Percentiles rank a stretch among this genome's conserved stretches.
Evolutionary conservation across 2,329 filamentous ascomycete species (phyloP).

Genomic region (Cordyceps farinosa): DNA sequence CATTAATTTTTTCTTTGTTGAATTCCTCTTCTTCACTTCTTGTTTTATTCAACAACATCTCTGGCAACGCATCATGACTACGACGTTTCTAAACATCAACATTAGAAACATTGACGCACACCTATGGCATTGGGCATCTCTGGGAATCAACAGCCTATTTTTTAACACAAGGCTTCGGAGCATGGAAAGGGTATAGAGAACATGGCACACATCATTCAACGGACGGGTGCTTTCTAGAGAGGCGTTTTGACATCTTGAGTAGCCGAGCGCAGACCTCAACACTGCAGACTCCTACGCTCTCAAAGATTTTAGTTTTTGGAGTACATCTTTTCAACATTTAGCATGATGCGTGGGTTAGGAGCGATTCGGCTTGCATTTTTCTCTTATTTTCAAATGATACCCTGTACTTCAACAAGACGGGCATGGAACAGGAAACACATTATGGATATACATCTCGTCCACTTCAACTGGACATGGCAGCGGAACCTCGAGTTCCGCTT

Average conservation of each 20-base stretch:
- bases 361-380: slow-evolving; percentile 10
- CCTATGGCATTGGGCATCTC: neutral
- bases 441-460: slow-evolving; percentile 22
- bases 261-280: slow-evolving; percentile 31
- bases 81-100: slow-evolving; percentile 3
- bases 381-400: slow-evolving; percentile 31
- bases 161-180: slow-evolving; percentile 18
- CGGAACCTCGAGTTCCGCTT: neutral
- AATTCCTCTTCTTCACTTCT: slow-evolving; percentile 9
- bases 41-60: slow-evolving; percentile 11
- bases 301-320: slow-evolving; percentile 21
- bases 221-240: slow-evolving; percentile 22
- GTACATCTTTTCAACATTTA: slow-evolving; percentile 26
- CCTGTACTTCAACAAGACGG: slow-evolving; percentile 33
- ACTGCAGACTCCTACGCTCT: slow-evolving; percentile 19
- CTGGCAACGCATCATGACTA: slow-evolving; percentile 12
- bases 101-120: slow-evolving; percentile 3
- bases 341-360: slow-evolving; percentile 5
- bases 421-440: slow-evolving; percentile 3
- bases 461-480: slow-evolving; percentile 31
- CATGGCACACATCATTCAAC: slow-evolving; percentile 25
- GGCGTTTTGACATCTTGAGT: slow-evolving; percentile 12
- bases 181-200: neutral
- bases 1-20: slow-evolving; percentile 20
- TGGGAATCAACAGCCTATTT: neutral